Base-by-base conservation (phyloP, 352 stramenopile species). In the Aphanomyces euteiches region DNA sequence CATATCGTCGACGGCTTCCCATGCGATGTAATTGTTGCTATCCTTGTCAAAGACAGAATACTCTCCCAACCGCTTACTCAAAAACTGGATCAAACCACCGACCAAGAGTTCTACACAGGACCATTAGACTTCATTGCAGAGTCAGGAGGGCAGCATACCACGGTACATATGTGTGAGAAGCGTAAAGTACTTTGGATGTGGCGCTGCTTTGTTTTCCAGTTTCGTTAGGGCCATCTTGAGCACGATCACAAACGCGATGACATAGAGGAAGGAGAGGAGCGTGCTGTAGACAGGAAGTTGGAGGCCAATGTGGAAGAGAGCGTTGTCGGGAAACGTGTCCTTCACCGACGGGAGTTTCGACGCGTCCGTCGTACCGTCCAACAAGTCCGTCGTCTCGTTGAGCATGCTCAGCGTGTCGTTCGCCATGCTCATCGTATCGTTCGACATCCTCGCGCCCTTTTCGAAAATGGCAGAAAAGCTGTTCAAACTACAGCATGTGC, bases 121-220 rank as follows among this genome's bases (percentile, higher is more conserved):
- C 21, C 10, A 3, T 15, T 57, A 41, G 17, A n/a, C 43, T n/a
- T 28, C 28, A 28, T 28, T 28, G 28, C 28, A 2, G 28, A 28
- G 28, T 28, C 28, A 28, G 2, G 28, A 28, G 28, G 28, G 28
- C 54, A 17, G 12, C 54, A 5, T 39, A 67, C 60, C 60, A 34
- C 47, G 45, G 47, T 67, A 67, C 60, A 67, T 67, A 17, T 56
- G 45, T 15, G 45, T 67, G 60, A 67, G 60, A 10, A 67, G 21
- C 10, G 47, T 37, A 67, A 67, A 67, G 47, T 67, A 67, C 60
- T 67, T 69, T 17, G 63, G 19, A 43, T 69, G 63, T 12, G n/a
- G 34, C 43, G 12, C 63, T 12, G 63, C 37, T 8, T 37, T 21
- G 10, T 41, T 15, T 19, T 67, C 60, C 3, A 67, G 43, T 7